Base-by-base conservation (phyloP, 352 stramenopile genomes). In the Salisapilia sapeloensis region DNA sequence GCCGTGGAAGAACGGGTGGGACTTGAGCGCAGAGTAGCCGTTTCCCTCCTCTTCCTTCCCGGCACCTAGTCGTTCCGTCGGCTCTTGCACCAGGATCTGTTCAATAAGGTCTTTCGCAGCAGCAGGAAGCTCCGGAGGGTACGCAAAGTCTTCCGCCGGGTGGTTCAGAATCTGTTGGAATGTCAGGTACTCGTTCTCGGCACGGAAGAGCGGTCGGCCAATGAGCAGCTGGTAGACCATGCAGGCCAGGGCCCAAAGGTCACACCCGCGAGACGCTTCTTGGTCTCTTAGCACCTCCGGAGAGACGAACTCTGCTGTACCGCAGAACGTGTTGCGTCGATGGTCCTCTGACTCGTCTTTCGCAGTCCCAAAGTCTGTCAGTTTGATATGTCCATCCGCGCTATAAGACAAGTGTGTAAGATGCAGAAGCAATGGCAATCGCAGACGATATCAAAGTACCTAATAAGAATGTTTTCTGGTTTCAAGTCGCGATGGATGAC, bases 401-500 rank as follows among this genome's bases (percentile, higher is more conserved):
- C 57, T 67, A 17, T 8, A 24, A 27, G 20, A 9, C 12, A 2
- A 13, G 14, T 15, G 26, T 10, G 6, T 23, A 12, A 21, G 22
- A 6, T 16, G 25, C 16, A 8, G 5, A 35, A 11, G 18, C 1
- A 7, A 15, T 23, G 4, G 8, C 1, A 13, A 17, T 13, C 3
- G n/a, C 26, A 25, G 1, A 34, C 17, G 4, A 9, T 12, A 12
- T 4, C 4, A 13, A 40, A 30, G 4, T 37, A 61, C 43, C 38
- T 80, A 18, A 94, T 50, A 21, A 94, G 39, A 27, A 93, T 87
- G 48, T 93, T 94, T 31, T 94, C 80, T 1, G 80, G 80, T 42
- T 94, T 94, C 16, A 98, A 79, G 48, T 98, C 93, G 23, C 93
- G 57, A 51, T 98, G 93, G 40, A 98, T 96, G 6, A 98, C 61